Percentiles rank a stretch among this genome's conserved stretches.
Evolutionary conservation across 345 rosid genomes (phyloP).

Genomic region (Salix arbutifolia): DNA sequence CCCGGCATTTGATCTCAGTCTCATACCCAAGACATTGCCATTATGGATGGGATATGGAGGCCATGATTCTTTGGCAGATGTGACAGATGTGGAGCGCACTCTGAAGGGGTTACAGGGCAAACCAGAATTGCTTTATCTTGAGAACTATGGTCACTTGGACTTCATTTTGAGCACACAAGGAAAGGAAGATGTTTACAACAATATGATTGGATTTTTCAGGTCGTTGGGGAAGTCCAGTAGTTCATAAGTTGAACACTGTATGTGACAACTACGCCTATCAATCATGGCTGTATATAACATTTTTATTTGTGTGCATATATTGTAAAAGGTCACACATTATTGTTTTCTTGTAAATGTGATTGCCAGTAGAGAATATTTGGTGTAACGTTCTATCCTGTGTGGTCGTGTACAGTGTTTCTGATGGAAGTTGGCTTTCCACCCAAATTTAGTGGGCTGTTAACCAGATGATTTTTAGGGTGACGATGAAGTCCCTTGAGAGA

Average conservation of each 20-base stretch:
- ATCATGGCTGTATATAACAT: neutral
- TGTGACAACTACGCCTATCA: slow-evolving; percentile 3
- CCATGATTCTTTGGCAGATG: slow-evolving; percentile 63
- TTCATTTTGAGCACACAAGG: slow-evolving; percentile 27
- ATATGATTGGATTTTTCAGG: slow-evolving; percentile 61
- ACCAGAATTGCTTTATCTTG: slow-evolving; percentile 67
- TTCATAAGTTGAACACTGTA: slow-evolving; percentile 24
- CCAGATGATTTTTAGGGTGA: too few species aligned
- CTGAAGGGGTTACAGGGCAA: slow-evolving; percentile 45
- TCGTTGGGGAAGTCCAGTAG: slow-evolving; percentile 39
- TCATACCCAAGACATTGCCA: slow-evolving; percentile 64
- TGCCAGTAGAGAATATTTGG: neutral
- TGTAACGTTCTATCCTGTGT: neutral
- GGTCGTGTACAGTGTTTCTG: too few species aligned
- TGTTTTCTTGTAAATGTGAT: neutral
- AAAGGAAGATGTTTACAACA: slow-evolving; percentile 54
- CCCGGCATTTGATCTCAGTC: slow-evolving; percentile 59
- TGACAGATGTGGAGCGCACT: slow-evolving; percentile 59
- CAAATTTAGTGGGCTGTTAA: too few species aligned
- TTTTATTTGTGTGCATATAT: slow-evolving; percentile 14
- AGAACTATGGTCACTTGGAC: slow-evolving; percentile 19
- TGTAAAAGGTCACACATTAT: slow-evolving; percentile 3
- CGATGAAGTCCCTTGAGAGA: too few species aligned
- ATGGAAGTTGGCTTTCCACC: too few species aligned
- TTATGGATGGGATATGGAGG: slow-evolving; percentile 94